A percentile compares a stretch with the other conserved stretches of the same genome.
These are phyloP conservation scores for Beta lomatogona DNA, from an alignment of 179 eudicot genomes.

Conservation along the genomic window DNA sequence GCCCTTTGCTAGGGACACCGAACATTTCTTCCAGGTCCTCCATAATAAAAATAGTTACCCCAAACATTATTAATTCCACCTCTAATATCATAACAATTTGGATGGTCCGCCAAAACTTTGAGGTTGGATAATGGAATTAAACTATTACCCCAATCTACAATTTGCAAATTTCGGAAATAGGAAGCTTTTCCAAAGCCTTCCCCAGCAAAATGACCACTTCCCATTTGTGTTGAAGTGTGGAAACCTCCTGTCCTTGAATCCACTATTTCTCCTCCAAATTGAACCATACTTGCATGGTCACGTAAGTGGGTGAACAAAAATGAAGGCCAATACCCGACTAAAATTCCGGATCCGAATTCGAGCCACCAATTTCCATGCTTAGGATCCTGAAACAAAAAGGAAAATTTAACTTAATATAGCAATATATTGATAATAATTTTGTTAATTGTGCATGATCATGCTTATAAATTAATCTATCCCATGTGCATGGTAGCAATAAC, in stretches of 20 bases:
- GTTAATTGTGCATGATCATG: slow-evolving; percentile 6
- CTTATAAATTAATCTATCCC: neutral
- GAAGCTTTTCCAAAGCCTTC: slow-evolving; percentile 68
- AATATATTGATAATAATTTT: no score
- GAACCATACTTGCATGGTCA: slow-evolving; percentile 62
- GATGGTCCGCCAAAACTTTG: slow-evolving; percentile 64
- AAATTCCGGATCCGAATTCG: slow-evolving; percentile 54
- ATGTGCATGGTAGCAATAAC: slow-evolving; percentile 35
- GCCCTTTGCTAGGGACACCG: slow-evolving; percentile 42
- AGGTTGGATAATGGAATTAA: slow-evolving; percentile 52
- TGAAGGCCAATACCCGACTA: slow-evolving; percentile 79
- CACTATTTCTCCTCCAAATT: slow-evolving; percentile 71
- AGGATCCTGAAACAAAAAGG: slow-evolving; percentile 49
- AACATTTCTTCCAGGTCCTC: slow-evolving; percentile 69
- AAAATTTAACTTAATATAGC: neutral
- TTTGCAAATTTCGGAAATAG: slow-evolving; percentile 59
- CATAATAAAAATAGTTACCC: slow-evolving; percentile 75
- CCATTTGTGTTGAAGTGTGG: slow-evolving; percentile 72
- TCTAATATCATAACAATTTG: slow-evolving; percentile 63
- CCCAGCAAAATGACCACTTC: slow-evolving; percentile 67
- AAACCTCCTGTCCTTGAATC: slow-evolving; percentile 45
- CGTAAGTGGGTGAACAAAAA: slow-evolving; percentile 56
- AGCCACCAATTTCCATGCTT: slow-evolving; percentile 83
- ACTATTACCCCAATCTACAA: slow-evolving; percentile 69
- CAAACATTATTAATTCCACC: slow-evolving; percentile 62